Base-by-base conservation (phyloP, 2,329 filamentous ascomycete species). In the Venturia effusa region DNA sequence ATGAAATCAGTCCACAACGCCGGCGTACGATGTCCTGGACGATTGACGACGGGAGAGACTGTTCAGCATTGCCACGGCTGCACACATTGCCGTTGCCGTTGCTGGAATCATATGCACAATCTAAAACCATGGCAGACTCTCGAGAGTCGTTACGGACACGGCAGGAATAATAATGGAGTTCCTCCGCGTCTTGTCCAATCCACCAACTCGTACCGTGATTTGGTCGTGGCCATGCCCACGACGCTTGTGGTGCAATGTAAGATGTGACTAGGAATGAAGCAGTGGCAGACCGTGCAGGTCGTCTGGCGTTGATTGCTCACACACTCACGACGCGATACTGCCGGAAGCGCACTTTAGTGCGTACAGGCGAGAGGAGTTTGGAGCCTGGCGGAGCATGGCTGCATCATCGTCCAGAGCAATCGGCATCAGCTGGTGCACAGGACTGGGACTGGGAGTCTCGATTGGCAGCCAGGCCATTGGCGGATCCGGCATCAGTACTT, bases 321-420 rank as follows among this genome's bases (percentile, higher is more conserved):
- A 55, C 51, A 57, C 27, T 57, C 30, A 51, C 22, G 45, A 51
- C 45, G 45, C 45, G 45, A 51, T 51, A 27, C 45, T 22, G 51
- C 15, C 27, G 51, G 30, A 57, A 57, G 51, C 51, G 51, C 51
- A 57, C 51, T 57, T 57, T 57, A 57, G 51, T 57, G 51, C 51
- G 51, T 57, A 57, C 51, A 57, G 30, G 51, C 51, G 27, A 57
- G 27, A 24, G 51, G 51, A 34, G n/a, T 34, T 57, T 57, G 51
- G 51, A 57, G 51, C 51, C 51, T 57, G 51, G 51, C 51, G 51
- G 51, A 57, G 51, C 51, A 57, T 57, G 51, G 51, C 51, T 57
- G 51, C 51, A 57, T 57, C 51, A 57, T 57, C 15, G n/a, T 57
- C 51, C 7, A 57, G 27, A 57, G 51, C 51, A 34, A 57, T 57